Evolutionary conservation across 2,329 filamentous ascomycete genomes (phyloP), one percentile per base, ranked within the genome.

Genomic region (Trichoderma cornu-damae): DNA sequence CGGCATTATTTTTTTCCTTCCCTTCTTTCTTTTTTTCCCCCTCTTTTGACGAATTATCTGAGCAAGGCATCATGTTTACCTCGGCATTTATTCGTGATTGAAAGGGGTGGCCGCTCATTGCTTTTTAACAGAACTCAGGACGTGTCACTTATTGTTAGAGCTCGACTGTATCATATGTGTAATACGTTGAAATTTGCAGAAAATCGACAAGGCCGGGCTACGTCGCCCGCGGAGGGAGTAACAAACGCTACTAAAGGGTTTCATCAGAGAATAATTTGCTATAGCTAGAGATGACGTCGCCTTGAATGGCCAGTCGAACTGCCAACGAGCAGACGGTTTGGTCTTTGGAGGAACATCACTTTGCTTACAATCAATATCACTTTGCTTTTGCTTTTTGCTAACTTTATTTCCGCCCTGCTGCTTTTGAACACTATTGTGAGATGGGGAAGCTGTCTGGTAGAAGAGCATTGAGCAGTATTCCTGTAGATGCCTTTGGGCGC

Each of bases 101-200:
- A 43, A 28, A 38, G 26, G 37, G 46, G 51, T 26, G 38, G 35
- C 42, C 16, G 28, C 53, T 38, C 30, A 50, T 49, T 60, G 52
- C 35, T 44, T 48, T 44, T 32, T 46, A 54, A 28, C 51, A 54
- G 40, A 54, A 16, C 37, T 30, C 26, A 16, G 26, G 42, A 20
- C 52, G n/a, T 24, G 42, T 35, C 52, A 16, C 52, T 57, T 49
- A 49, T 57, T 57, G 53, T 57, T 57, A 57, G 44, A 49, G 18
- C 49, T 42, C 46, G 8, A 62, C 64, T 62, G 59, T 66, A 58
- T 65, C 66, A 68, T 60, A 59, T 24, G 26, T 14, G 60, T 64
- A 65, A 61, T 59, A 59, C 60, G 60, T 43, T 42, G 43, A 38
- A 11, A 56, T 59, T 54, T 49, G 32, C 14, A 28, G 18, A 38